Conservation (phyloP, 2,329 filamentous ascomycete genomes). For the Aaosphaeria arxii region DNA sequence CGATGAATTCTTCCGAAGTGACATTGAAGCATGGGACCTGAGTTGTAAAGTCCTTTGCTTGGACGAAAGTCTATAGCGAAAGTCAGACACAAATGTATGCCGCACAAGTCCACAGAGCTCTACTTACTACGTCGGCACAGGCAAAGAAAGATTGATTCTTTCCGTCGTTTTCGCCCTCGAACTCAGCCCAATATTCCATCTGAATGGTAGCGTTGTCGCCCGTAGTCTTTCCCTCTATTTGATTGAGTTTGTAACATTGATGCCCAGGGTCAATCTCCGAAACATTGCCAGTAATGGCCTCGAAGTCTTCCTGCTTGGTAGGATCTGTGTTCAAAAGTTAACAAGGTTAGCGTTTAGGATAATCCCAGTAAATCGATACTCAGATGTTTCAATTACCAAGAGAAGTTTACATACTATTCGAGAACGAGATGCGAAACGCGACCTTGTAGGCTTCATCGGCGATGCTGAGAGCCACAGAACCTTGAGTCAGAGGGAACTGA, state of each 20-base stretch:
- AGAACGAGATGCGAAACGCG: constrained; percentile 54
- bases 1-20: constrained; percentile 35
- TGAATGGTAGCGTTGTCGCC: constrained; percentile 47
- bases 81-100: background rate
- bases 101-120: background rate
- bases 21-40: constrained; percentile 49
- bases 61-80: constrained; percentile 34
- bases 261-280: constrained; percentile 43
- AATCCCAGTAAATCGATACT: background rate
- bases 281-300: constrained; percentile 34
- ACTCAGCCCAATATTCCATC: constrained; percentile 43
- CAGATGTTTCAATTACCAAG: background rate
- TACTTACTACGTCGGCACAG: constrained; percentile 43
- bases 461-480: constrained; percentile 54
- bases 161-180: constrained; percentile 38
- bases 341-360: background rate
- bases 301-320: constrained; percentile 39
- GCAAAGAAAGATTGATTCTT: constrained; percentile 45
- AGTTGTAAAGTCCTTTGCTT: constrained; percentile 37
- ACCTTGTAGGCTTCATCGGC: constrained; percentile 58
- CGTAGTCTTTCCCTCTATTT: constrained; percentile 27
- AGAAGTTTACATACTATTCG: constrained; percentile 40
- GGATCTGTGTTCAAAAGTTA: constrained; percentile 25
- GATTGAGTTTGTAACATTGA: constrained; percentile 43
- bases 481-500: constrained; percentile 56